These are phyloP conservation scores for Pinus albicaulis DNA, from an alignment of 75 land plant species.

Conservation along the genomic window DNA sequence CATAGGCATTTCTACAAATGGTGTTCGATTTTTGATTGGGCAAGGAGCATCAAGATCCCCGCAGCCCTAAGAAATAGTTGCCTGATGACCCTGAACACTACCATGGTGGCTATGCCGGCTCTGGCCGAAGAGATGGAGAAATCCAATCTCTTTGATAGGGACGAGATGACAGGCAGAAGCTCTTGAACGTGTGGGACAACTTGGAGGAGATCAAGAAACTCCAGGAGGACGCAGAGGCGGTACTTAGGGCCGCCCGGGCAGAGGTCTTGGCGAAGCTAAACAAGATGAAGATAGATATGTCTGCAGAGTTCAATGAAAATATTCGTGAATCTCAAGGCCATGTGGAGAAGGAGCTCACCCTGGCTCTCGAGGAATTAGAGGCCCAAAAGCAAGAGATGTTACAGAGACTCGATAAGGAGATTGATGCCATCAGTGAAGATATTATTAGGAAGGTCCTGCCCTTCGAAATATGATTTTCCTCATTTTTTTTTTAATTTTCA, in stretches of 20 bases:
- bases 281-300: slow-evolving; percentile 96
- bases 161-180: slow-evolving; percentile 65
- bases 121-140: slow-evolving; percentile 70
- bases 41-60: background rate
- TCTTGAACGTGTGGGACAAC: slow-evolving; percentile 74
- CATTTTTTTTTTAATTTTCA: too few species aligned
- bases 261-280: slow-evolving; percentile 82
- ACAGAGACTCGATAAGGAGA: slow-evolving; percentile 72
- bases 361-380: slow-evolving; percentile 64
- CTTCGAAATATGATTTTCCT: background rate
- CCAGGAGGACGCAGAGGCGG: slow-evolving; percentile 78
- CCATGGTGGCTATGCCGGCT: slow-evolving; percentile 44
- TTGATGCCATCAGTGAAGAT: slow-evolving; percentile 63
- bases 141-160: slow-evolving; percentile 80
- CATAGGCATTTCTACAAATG: too few species aligned
- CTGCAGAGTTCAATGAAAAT: slow-evolving; percentile 70
- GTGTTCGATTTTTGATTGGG: too few species aligned
- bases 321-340: slow-evolving; percentile 68
- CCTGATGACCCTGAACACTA: slow-evolving; percentile 18
- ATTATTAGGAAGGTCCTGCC: slow-evolving; percentile 90
- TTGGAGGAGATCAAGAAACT: slow-evolving; percentile 86
- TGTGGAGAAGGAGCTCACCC: slow-evolving; percentile 78
- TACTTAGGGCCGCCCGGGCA: slow-evolving; percentile 83
- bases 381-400: slow-evolving; percentile 84
- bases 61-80: slow-evolving; percentile 6